Base-by-base conservation (phyloP, 2,329 filamentous ascomycete genomes). In the Didymella exigua region DNA sequence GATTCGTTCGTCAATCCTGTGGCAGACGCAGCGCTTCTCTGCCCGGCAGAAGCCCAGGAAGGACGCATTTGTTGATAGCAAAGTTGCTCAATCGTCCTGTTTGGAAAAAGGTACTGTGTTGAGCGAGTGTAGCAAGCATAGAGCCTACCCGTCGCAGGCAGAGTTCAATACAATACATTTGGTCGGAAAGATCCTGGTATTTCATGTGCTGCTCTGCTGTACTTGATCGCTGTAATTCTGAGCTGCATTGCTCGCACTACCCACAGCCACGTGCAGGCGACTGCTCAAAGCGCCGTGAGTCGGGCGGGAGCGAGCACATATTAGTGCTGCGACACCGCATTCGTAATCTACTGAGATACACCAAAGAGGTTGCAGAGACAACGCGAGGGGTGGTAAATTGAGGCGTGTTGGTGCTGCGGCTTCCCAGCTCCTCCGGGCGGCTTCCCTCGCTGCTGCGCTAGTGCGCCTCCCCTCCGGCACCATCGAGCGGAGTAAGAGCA, bases 401-500 rank as follows among this genome's bases (percentile, higher is more conserved):
- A 38, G 29, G 16, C 27, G 24, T 27, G 33, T 7, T 41, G 46
- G 31, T 55, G 33, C 45, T 55, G 46, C 46, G 52, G 40, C 26
- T 16, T 23, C 26, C 21, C 13, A 5, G 8, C 19, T 8, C 23
- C n/a, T 23, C 47, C 47, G 38, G 23, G 13, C 30, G 30, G 38
- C 31, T 19, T 44, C 44, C 43, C 36, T 26, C 21, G 29, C 23
- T 34, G 36, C 2, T 23, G 34, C 53, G 53, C 23, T 37, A 38
- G 49, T 55, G 59, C 61, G 29, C 52, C 24, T 36, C 54, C 46
- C 29, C 26, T 54, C 44, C 61, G 57, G 45, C 58, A 62, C 40
- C 50, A 51, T 49, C 13, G 40, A 54, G 24, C 34, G 41, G 37
- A 46, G 34, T 34, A 46, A 50, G 9, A 37, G 30, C 30, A 27